Base-by-base conservation (phyloP, 164 flowering plant genomes). In the Akebia trifoliata region DNA sequence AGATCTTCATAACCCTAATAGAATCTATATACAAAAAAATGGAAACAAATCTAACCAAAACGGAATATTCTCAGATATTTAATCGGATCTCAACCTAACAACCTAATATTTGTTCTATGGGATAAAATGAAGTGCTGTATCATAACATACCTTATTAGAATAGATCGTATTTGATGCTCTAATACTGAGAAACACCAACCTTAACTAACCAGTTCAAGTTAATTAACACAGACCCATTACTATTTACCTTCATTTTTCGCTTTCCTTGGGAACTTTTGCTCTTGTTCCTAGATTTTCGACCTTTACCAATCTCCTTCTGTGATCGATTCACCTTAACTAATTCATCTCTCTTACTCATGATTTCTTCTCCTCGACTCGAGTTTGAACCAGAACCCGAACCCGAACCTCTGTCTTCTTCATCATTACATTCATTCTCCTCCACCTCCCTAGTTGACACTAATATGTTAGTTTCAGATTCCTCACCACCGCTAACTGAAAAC, bases 201-300 rank as follows among this genome's bases (percentile, higher is more conserved):
- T 7, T 42, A 4, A 7, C 15, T 42, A 24, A 24, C 24, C 10
- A 10, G 31, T 14, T 52, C 25, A 10, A 29, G 22, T 40, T 31
- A 30, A 2, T 30, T 21, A 30, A 2, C 28, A 38, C 18, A 25
- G 8, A 14, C 26, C 29, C 8, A 35, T 40, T 8, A 56, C 14
- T 54, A 30, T 10, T 50, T 66, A 74, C 77, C 77, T 86, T 86
- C 36, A 83, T 72, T 69, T 86, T 86, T 35, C 84, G 56, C 70
- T 80, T 83, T 37, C 81, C 85, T 63, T 78, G 84, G 32, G 73
- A 54, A 34, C 64, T 72, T 56, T 74, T 80, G 0, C 66, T 38
- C 15, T 70, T 69, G 65, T 20, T 25, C 18, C 35, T 25, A 0
- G 79, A 66, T 63, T 73, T 74, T 8, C 72, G 71, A 37, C 62